These are phyloP conservation scores for Ophiorrhiza pumila DNA, from an alignment of 257 asterid genomes.

Conservation along the genomic window DNA sequence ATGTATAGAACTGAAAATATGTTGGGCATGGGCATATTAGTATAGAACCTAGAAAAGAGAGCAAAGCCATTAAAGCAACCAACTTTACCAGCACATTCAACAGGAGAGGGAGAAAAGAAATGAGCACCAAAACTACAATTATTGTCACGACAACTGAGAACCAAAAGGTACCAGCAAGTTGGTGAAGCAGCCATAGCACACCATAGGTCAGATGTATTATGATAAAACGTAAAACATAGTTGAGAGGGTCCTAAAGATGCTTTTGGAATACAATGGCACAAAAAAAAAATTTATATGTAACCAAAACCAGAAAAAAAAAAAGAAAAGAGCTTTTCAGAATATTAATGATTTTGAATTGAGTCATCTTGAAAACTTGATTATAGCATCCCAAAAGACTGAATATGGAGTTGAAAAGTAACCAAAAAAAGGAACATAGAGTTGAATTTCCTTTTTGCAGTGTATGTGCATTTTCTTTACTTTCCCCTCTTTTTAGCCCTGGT, in stretches of 20 bases:
- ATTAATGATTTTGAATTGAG: background rate
- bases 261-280: background rate
- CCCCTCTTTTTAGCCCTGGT: background rate
- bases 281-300: background rate
- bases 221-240: background rate
- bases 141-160: background rate
- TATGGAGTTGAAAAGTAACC: too few relatives aligned
- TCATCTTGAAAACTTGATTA: background rate
- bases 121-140: background rate
- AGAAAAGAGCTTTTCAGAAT: background rate
- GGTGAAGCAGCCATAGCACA: background rate
- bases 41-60: conserved; percentile 16
- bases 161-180: background rate
- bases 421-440: too few relatives aligned
- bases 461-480: too few relatives aligned
- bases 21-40: conserved; percentile 10
- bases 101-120: background rate
- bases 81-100: background rate
- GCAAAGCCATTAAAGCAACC: background rate
- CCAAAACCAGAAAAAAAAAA: background rate
- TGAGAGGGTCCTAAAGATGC: background rate
- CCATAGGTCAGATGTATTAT: background rate
- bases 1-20: conserved; percentile 58
- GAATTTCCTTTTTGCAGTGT: too few relatives aligned
- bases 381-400: background rate